Evolutionary conservation across 768 basidiomycete species (phyloP).

Genomic region (Leccinum imitatum): DNA sequence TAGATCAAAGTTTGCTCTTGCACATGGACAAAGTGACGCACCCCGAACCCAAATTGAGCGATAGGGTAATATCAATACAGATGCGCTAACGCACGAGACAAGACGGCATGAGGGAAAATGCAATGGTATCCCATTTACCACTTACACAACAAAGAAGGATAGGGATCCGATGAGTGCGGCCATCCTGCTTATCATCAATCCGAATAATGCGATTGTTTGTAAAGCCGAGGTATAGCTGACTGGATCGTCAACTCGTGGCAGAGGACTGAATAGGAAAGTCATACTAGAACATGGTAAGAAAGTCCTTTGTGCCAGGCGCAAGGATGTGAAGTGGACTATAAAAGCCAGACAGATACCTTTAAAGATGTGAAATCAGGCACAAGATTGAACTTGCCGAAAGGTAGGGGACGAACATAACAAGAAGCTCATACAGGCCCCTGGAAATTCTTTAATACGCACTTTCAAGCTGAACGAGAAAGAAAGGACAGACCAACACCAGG

Average conservation of each 20-base stretch:
- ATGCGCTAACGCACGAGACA: conserved; percentile 25
- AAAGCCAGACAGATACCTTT: conserved; percentile 45
- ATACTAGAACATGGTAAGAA: conserved; percentile 39
- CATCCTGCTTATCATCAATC: conserved; percentile 62
- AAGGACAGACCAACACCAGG: conserved; percentile 60
- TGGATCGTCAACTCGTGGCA: conserved; percentile 5
- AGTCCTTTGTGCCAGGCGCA: conserved; percentile 45
- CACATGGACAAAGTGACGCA: conserved; percentile 22
- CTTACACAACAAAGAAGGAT: conserved; percentile 54
- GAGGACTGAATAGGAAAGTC: conserved; percentile 1
- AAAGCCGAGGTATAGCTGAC: conserved; percentile 34
- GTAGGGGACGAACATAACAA: conserved; percentile 39
- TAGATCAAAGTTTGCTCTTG: conserved; percentile 7
- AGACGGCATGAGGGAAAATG: conserved; percentile 20
- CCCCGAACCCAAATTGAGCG: conserved; percentile 37
- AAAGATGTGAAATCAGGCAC: conserved; percentile 11
- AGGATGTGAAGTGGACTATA: conserved; percentile 35
- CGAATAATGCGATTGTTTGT: conserved; percentile 69
- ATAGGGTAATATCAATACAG: conserved; percentile 39
- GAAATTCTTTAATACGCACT: conserved; percentile 12
- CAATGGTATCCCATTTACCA: conserved; percentile 13
- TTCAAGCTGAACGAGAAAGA: background rate
- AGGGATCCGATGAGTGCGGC: conserved; percentile 62
- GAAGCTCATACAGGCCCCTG: conserved; percentile 60
- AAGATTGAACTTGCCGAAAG: background rate